Base-by-base conservation (phyloP, 805 yeast species). In the Kodamaea lidongshanica region DNA sequence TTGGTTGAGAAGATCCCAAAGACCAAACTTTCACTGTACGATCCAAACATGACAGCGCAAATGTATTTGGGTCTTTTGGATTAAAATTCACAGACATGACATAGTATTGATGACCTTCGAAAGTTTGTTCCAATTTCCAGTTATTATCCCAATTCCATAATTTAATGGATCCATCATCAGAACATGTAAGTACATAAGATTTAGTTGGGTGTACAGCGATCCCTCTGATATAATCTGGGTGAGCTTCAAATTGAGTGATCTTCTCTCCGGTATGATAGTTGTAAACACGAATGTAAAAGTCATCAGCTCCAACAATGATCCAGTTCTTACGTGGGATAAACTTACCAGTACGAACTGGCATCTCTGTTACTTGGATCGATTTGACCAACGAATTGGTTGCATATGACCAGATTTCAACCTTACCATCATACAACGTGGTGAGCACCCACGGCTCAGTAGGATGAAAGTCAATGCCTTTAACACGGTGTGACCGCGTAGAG, bases 11-110 rank as follows among this genome's bases (percentile, higher is more conserved):
- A 30, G 89, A 80, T 19, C 95, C 95, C 45, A 92, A 63, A 2
- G 94, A 82, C 99, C 99, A 92, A 40, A 92, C 82, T 58, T 89
- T 92, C 35, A 92, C 95, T 12, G 97, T 88, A 48, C 94, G 79
- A 60, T 92, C 99, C 48, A 92, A 69, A 64, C 95, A 88, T 9
- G 95, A 96, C 10, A 96, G 82, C 2, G 97, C 99, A 70, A 92
- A 92, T 22, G 96, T 89, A 61, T 82, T 87, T 43, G 95, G 86
- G 59, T 92, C 98, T 62, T 89, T 92, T 35, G 98, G 97, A 61
- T 92, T 92, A 68, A 92, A 85, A 26, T 92, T 87, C 31, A 92
- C 75, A 32, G 86, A 77, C 95, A 92, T 87, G 32, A 92, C 88
- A 56, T 82, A 92, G 59, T 92, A 96, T 55, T 77, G 85, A 58